Base-by-base conservation (phyloP, 2,329 filamentous ascomycete genomes). In the Exserohilum turcica region DNA sequence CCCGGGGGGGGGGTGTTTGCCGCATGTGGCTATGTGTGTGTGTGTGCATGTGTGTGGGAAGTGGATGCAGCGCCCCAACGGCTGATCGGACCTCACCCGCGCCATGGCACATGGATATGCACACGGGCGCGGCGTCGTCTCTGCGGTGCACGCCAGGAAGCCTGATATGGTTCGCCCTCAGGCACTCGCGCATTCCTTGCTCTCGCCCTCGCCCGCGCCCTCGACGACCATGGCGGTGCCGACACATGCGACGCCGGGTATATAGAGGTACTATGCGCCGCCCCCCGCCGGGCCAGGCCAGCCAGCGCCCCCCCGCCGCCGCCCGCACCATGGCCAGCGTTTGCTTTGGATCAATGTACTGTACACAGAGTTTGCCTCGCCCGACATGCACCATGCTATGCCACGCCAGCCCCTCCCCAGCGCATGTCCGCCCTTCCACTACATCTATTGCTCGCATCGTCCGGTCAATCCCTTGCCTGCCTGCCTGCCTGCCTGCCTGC, bases 21-120 rank as follows among this genome's bases (percentile, higher is more conserved):
- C n/a, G n/a, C n/a, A n/a, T n/a, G n/a, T n/a, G n/a, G n/a, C n/a
- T n/a, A n/a, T n/a, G n/a, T n/a, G n/a, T n/a, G n/a, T n/a, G n/a
- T n/a, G n/a, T n/a, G n/a, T n/a, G n/a, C n/a, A n/a, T n/a, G n/a
- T n/a, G n/a, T n/a, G n/a, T n/a, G n/a, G n/a, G n/a, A n/a, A n/a
- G n/a, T n/a, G n/a, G n/a, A n/a, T 57, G 56, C n/a, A 59, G 64
- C 40, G 43, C 49, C 62, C 55, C 52, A 62, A 67, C 63, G 59
- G 66, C 58, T 65, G 56, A 66, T 64, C 67, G 52, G 52, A 51
- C 43, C 48, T 42, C 21, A 36, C 37, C 15, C 21, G 48, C 21
- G 47, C 39, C 54, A 58, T 53, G 50, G 60, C 36, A 47, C n/a
- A n/a, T n/a, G n/a, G n/a, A n/a, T n/a, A n/a, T n/a, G n/a, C n/a